Percentiles rank a stretch among this genome's conserved stretches.
Evolutionary conservation across 352 stramenopile genomes (phyloP).

Genomic region (Lagenidium giganteum): DNA sequence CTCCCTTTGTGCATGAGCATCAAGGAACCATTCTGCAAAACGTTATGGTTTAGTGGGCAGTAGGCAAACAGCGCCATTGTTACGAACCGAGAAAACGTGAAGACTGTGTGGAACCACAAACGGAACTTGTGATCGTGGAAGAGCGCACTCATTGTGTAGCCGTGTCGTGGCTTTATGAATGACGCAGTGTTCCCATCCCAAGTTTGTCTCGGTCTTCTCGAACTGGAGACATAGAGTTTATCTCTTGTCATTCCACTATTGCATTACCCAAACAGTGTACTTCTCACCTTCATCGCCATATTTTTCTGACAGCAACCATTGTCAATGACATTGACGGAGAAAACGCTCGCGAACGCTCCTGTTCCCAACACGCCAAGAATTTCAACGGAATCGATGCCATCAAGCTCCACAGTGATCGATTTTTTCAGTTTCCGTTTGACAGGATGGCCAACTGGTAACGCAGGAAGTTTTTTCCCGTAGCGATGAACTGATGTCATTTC

Average conservation of each 20-base stretch:
- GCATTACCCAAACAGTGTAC: no score
- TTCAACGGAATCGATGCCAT: conserved; percentile 26
- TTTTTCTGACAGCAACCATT: conserved; percentile 12
- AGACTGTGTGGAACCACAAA: no score
- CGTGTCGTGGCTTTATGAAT: no score
- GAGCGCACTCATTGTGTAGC: no score
- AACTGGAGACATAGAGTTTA: no score
- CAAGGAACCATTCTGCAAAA: conserved; percentile 60
- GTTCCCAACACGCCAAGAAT: conserved; percentile 58
- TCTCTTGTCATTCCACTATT: not conserved
- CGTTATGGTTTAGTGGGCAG: not conserved
- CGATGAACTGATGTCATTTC: no score
- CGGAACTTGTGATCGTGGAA: conserved; percentile 28
- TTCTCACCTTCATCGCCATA: conserved; percentile 65
- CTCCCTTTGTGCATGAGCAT: conserved; percentile 70
- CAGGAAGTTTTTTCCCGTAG: not conserved
- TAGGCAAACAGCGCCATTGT: no score
- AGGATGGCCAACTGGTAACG: not conserved
- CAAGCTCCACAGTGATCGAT: conserved; percentile 28
- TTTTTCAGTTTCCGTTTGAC: conserved; percentile 63
- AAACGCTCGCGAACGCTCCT: conserved; percentile 74
- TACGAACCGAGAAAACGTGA: conserved; percentile 66
- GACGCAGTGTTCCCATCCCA: conserved; percentile 82
- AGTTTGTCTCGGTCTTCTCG: conserved; percentile 60
- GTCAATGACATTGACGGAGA: conserved; percentile 37